Evolutionary conservation across 805 yeast genomes (phyloP).

Genomic region (Pichia membranifaciens): DNA sequence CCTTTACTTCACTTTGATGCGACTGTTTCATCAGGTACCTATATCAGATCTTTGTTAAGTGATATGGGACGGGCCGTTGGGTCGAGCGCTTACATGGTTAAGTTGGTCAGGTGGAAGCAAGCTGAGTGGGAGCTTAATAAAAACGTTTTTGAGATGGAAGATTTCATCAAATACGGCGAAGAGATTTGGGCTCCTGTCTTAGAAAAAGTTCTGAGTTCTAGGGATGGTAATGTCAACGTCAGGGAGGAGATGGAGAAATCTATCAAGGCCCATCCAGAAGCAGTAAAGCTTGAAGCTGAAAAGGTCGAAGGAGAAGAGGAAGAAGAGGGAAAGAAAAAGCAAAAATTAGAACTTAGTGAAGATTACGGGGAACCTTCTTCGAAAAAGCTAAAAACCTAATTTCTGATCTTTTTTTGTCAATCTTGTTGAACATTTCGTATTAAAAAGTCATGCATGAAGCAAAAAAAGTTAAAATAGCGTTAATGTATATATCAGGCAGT

Average conservation of each 20-base stretch:
- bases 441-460: too few relatives aligned
- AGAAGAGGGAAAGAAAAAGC: background rate
- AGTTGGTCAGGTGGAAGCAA: conserved; percentile 66
- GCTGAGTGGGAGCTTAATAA: conserved; percentile 77
- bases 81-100: conserved; percentile 84
- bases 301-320: conserved; percentile 8
- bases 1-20: conserved; percentile 71
- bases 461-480: too few relatives aligned
- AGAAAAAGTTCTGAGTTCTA: conserved; percentile 41
- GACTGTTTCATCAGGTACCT: conserved; percentile 90
- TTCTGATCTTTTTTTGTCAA: too few relatives aligned
- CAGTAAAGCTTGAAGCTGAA: conserved; percentile 1
- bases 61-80: conserved; percentile 81
- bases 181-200: conserved; percentile 67
- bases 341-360: background rate
- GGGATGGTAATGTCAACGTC: conserved; percentile 37
- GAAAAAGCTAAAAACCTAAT: conserved; percentile 3
- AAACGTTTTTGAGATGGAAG: conserved; percentile 61
- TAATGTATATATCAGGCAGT: background rate
- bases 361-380: background rate
- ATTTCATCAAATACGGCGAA: conserved; percentile 56
- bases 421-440: too few relatives aligned
- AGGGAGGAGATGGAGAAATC: conserved; percentile 33
- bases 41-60: conserved; percentile 82
- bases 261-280: conserved; percentile 17